phyloP scores from a whole-genome alignment of 129 eudicot species.

The Logfia minima region DNA sequence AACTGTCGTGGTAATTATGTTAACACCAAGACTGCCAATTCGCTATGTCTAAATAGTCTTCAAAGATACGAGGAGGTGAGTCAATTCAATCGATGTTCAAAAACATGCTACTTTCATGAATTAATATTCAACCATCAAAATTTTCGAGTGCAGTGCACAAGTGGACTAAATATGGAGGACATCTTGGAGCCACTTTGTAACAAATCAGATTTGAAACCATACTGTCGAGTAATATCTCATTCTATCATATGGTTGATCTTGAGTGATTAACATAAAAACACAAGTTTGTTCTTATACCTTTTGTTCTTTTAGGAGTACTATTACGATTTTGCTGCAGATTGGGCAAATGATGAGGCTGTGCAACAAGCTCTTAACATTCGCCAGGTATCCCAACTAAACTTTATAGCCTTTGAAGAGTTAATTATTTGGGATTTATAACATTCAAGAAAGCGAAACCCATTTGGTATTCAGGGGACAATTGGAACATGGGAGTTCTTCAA shows the following conservation, averaged over 20 bases:
- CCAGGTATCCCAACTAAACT: constrained; percentile 10
- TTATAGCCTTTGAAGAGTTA: background rate
- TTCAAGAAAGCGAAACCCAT: background rate
- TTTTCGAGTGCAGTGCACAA: constrained; percentile 31
- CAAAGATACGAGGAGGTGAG: constrained; percentile 32
- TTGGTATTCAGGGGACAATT: constrained; percentile 28
- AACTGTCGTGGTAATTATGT: constrained; percentile 36
- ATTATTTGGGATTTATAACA: background rate
- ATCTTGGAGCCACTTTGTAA: constrained; percentile 41
- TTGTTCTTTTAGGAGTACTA: constrained; percentile 25
- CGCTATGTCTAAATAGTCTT: constrained; percentile 19
- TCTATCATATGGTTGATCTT: background rate
- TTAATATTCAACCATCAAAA: background rate
- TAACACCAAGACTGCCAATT: constrained; percentile 13
- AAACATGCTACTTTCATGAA: background rate
- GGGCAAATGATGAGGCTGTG: constrained; percentile 33
- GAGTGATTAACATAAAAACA: background rate
- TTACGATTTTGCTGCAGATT: constrained; percentile 27
- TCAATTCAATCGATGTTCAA: background rate
- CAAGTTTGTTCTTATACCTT: background rate
- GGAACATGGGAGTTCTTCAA: constrained; percentile 34
- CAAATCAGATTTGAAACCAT: constrained; percentile 34
- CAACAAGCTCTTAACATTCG: constrained; percentile 40
- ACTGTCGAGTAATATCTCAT: constrained; percentile 30
- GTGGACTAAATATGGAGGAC: constrained; percentile 26